Conservation (phyloP, 345 rosid species). For the Fremontodendron californicum region DNA sequence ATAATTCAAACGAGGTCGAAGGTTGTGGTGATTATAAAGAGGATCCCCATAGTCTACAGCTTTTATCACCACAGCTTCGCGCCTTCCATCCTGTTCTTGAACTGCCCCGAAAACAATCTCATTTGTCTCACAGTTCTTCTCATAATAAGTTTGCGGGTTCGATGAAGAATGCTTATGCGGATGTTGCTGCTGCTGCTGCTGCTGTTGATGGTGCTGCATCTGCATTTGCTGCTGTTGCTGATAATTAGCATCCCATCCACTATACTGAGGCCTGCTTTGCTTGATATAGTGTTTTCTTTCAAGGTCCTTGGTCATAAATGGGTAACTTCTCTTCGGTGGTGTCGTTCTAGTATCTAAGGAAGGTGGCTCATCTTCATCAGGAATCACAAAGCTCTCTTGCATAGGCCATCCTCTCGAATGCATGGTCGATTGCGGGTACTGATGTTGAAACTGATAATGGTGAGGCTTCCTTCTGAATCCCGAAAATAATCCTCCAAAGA, state of each 20-base stretch:
- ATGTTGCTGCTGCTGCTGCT: constrained; percentile 36
- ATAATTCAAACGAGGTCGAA: constrained; percentile 64
- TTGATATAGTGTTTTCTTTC: constrained; percentile 41
- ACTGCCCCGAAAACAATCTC: constrained; percentile 94
- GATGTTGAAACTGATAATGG: constrained; percentile 37
- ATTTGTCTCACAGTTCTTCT: constrained; percentile 68
- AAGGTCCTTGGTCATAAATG: constrained; percentile 34
- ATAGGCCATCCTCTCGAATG: constrained; percentile 55
- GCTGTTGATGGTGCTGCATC: constrained; percentile 33
- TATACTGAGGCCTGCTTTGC: constrained; percentile 48
- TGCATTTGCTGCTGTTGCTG: constrained; percentile 43
- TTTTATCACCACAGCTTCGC: constrained; percentile 88
- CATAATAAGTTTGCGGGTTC: constrained; percentile 52
- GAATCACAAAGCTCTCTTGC: constrained; percentile 79
- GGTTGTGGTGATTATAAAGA: constrained; percentile 45
- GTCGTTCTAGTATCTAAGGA: constrained; percentile 51
- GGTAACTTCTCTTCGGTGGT: constrained; percentile 48
- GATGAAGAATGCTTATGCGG: constrained; percentile 45
- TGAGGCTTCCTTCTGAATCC: constrained; percentile 42
- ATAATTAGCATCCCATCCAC: constrained; percentile 41
- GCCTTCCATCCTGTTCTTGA: constrained; percentile 79
- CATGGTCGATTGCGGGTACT: constrained; percentile 35
- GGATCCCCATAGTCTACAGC: constrained; percentile 83
- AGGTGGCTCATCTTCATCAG: constrained; percentile 77
- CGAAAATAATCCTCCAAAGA: constrained; percentile 43